A percentile compares a stretch with the other conserved stretches of the same genome.
These are phyloP conservation scores for Scutellaria galericulata DNA, from an alignment of 257 asterid species.

Conservation along the genomic window DNA sequence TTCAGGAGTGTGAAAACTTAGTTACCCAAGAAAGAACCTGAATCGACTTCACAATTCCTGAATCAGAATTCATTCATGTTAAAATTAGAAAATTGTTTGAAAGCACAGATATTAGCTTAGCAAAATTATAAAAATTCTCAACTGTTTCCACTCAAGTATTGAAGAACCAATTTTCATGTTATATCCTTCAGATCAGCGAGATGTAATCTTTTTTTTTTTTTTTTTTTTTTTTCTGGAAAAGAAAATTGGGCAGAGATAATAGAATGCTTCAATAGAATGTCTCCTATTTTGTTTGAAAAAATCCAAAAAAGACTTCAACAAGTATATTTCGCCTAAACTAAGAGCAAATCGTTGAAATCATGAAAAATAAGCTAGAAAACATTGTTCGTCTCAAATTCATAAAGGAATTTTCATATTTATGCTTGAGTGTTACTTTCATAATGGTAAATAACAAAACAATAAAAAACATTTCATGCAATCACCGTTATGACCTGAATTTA, in stretches of 20 bases:
- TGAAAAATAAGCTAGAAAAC: neutral
- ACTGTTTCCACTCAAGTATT: too few relatives aligned
- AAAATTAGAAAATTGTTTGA: neutral
- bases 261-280: too few relatives aligned
- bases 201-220: too few relatives aligned
- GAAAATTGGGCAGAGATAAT: too few relatives aligned
- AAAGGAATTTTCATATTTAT: neutral
- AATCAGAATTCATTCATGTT: slow-evolving; percentile 12
- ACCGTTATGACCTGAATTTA: slow-evolving; percentile 15
- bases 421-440: neutral
- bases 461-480: neutral
- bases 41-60: slow-evolving; percentile 37
- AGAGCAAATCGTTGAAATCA: neutral
- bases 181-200: too few relatives aligned
- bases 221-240: too few relatives aligned
- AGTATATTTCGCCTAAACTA: too few relatives aligned
- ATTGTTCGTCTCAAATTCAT: neutral
- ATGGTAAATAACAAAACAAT: slow-evolving; percentile 1
- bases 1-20: slow-evolving; percentile 14
- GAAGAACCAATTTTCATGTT: too few relatives aligned
- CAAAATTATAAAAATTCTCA: too few relatives aligned
- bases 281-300: too few relatives aligned
- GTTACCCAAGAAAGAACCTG: slow-evolving; percentile 31
- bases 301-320: too few relatives aligned
- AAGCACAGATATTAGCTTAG: neutral